Percentiles rank a stretch among this genome's conserved stretches.
These are phyloP conservation scores for Penicillium silybi DNA, from an alignment of 495 filamentous ascomycete species.

Conservation along the genomic window DNA sequence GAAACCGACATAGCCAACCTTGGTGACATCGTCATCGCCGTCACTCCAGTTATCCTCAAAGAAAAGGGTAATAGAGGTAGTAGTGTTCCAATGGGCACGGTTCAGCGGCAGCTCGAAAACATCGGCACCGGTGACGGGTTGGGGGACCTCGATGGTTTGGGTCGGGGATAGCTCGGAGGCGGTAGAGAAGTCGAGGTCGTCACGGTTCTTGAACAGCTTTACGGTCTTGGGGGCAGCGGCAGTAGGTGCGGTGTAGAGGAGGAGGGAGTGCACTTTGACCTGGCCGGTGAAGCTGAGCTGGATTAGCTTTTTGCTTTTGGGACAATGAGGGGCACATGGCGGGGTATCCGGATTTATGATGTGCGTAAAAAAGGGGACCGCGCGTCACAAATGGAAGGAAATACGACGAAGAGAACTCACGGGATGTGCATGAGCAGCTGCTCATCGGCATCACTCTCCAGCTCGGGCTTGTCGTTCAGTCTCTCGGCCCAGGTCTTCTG, in stretches of 20 bases:
- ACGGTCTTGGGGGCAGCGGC: slow-evolving; percentile 73
- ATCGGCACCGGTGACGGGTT: slow-evolving; percentile 58
- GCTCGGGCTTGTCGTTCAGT: slow-evolving; percentile 62
- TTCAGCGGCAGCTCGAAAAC: slow-evolving; percentile 82
- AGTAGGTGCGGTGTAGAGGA: slow-evolving; percentile 71
- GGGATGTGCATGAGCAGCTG: slow-evolving; percentile 89
- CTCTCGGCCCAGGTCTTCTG: slow-evolving; percentile 88
- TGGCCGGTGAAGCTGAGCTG: slow-evolving; percentile 82
- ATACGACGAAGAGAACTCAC: slow-evolving; percentile 49
- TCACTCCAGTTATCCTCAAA: slow-evolving; percentile 64
- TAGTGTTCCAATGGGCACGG: slow-evolving; percentile 82
- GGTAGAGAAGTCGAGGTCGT: slow-evolving; percentile 77
- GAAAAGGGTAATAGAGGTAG: slow-evolving; percentile 73
- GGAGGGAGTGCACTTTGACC: slow-evolving; percentile 83
- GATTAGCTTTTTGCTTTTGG: slow-evolving; percentile 9
- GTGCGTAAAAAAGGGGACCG: neutral
- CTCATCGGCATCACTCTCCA: slow-evolving; percentile 85
- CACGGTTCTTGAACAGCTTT: slow-evolving; percentile 78
- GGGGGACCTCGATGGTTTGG: slow-evolving; percentile 74
- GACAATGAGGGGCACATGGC: slow-evolving; percentile 22
- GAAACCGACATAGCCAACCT: slow-evolving; percentile 82
- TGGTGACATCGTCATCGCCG: slow-evolving; percentile 71
- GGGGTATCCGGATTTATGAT: neutral
- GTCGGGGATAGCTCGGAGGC: slow-evolving; percentile 66
- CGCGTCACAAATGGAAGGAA: neutral